Conservation (phyloP, 106 monocot species). For the Dactylorhiza incarnata region DNA sequence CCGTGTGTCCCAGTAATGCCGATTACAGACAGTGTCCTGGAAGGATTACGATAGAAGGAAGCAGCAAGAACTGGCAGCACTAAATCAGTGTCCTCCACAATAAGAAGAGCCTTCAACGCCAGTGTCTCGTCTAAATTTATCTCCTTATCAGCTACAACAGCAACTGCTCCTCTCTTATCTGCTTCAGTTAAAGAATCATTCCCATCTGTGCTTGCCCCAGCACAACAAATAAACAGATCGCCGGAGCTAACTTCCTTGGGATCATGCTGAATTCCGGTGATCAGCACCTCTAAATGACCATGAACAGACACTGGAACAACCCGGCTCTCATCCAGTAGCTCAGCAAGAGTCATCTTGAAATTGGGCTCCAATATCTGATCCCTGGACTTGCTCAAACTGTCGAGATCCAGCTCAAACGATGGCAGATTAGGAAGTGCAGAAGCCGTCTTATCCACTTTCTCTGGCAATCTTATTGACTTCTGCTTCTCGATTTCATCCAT, state of each 20-base stretch:
- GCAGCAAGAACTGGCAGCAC: conserved; percentile 64
- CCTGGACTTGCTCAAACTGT: conserved; percentile 28
- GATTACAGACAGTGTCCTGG: conserved; percentile 63
- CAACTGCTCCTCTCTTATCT: conserved; percentile 86
- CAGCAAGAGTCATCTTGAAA: conserved; percentile 70
- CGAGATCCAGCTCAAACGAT: conserved; percentile 55
- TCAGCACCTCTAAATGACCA: conserved; percentile 64
- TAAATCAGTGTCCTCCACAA: conserved; percentile 65
- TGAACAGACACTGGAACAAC: conserved; percentile 73
- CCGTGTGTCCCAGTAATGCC: conserved; percentile 74
- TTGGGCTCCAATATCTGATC: conserved; percentile 49
- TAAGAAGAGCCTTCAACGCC: conserved; percentile 75
- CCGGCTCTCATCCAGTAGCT: conserved; percentile 83
- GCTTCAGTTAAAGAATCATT: conserved; percentile 51
- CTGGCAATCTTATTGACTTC: conserved; percentile 10
- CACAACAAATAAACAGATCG: conserved; percentile 69
- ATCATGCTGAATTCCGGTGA: conserved; percentile 78
- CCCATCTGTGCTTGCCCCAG: conserved; percentile 35
- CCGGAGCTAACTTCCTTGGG: conserved; percentile 65
- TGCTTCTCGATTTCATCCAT: conserved; percentile 23
- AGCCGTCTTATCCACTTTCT: conserved; percentile 13
- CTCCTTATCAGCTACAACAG: conserved; percentile 72
- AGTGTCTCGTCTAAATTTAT: conserved; percentile 70
- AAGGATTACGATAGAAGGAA: conserved; percentile 65
- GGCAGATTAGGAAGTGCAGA: conserved; percentile 5